Base-by-base conservation (phyloP, 805 yeast species). In the Candida loeiensis region DNA sequence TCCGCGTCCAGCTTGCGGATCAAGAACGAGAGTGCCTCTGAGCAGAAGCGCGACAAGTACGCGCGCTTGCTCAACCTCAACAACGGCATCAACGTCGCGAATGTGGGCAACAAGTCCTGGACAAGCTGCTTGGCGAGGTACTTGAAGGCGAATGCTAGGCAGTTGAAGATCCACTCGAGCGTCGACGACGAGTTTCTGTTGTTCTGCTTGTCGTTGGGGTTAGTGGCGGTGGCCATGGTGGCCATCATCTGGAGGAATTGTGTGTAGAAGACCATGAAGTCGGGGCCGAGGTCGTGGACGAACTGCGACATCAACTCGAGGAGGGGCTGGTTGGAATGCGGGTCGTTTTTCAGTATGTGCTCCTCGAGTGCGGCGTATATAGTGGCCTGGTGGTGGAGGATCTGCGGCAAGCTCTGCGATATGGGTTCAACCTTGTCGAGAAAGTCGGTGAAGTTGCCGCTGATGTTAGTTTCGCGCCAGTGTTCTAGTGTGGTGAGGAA, bases 241-340 rank as follows among this genome's bases (percentile, higher is more conserved):
- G 73, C 74, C 30, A 90, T 69, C 17, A 74, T 49, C 0, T 53
- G 48, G 34, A 91, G 61, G 1, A 88, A 63, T 18, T 62, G 56
- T 2, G 64, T 64, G 54, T 87, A 89, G 53, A 67, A 88, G 6
- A 76, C 77, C 68, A 88, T 74, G 54, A 90, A 93, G 50, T 91
- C 98, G 2, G 91, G 82, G 7, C 96, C 97, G 46, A 91, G 65
- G 65, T 91, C 99, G 51, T 87, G 96, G 29, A 89, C 81, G 51
- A 93, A 83, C 54, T 89, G 95, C 0, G 95, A 77, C 17, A 89
- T 58, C 39, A 66, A 56, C 56, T 93, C 99, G 37, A 88, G 61
- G 20, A 87, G 56, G 3, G 98, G 91, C 58, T 89, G 93, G 33
- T 85, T 63, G 1, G 96, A 79, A 41, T 82, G 66, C 16, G 72